phyloP scores from a whole-genome alignment of 768 basidiomycete species.

The Phanerochaete carnosa region DNA sequence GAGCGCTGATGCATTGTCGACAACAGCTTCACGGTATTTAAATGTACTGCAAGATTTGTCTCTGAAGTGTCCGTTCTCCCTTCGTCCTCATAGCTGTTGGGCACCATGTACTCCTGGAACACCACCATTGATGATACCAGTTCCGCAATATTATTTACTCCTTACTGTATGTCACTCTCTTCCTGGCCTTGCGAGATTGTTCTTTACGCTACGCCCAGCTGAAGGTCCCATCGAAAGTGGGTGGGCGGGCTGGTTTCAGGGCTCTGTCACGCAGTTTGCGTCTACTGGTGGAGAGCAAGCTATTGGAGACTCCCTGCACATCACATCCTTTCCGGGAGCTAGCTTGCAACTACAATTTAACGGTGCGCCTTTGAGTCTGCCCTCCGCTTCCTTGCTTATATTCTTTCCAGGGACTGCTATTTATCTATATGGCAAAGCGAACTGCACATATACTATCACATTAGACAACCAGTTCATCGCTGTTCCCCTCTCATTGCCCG shows the following conservation, averaged over 20 bases:
- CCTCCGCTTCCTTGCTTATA: background rate
- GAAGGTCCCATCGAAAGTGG: slow-evolving; percentile 16
- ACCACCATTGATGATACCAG: slow-evolving; percentile 23
- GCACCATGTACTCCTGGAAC: slow-evolving; percentile 14
- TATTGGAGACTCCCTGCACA: slow-evolving; percentile 9
- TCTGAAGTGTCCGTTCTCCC: background rate
- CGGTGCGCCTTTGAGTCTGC: slow-evolving; percentile 16
- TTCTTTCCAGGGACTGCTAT: slow-evolving; percentile 56
- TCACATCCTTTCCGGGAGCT: slow-evolving; percentile 22
- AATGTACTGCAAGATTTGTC: background rate
- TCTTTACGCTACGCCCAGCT: slow-evolving; percentile 1
- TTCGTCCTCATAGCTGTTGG: background rate
- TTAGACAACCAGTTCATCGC: slow-evolving; percentile 41
- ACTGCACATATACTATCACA: slow-evolving; percentile 39
- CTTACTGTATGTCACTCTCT: slow-evolving; percentile 15
- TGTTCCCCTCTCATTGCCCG: slow-evolving; percentile 14
- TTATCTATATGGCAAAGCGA: slow-evolving; percentile 48
- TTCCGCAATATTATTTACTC: slow-evolving; percentile 16
- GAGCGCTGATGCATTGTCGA: background rate
- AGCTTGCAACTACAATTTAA: slow-evolving; percentile 25
- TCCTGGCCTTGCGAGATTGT: background rate
- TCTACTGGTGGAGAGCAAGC: slow-evolving; percentile 6
- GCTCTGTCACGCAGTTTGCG: slow-evolving; percentile 7
- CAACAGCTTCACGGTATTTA: background rate
- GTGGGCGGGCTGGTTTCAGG: slow-evolving; percentile 18